phyloP scores from a whole-genome alignment of 306 rosid species.

The Quercus alba region DNA sequence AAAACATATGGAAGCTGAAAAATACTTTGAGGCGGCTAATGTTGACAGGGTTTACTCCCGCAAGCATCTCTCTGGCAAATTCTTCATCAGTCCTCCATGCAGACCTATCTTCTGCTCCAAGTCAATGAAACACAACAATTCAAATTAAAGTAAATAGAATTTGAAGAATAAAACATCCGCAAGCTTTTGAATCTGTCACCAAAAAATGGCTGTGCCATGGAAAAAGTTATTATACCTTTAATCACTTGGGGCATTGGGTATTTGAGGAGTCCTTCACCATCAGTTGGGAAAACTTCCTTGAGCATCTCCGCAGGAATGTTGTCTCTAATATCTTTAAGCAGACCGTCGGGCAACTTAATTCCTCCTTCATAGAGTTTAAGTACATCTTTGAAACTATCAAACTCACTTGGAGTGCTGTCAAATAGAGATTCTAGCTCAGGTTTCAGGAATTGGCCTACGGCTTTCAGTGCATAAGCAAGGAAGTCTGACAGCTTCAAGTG shows the following conservation, averaged over 20 bases:
- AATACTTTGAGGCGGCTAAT: conserved; percentile 63
- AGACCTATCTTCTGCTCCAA: conserved; percentile 56
- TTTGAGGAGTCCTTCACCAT: conserved; percentile 56
- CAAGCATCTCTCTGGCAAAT: conserved; percentile 87
- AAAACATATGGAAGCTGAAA: background rate
- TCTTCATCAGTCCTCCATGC: conserved; percentile 92
- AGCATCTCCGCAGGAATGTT: conserved; percentile 52
- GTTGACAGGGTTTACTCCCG: conserved; percentile 71
- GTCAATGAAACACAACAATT: conserved; percentile 19
- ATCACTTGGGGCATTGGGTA: conserved; percentile 80
- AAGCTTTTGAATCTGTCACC: too few species aligned
- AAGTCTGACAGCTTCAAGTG: conserved; percentile 77
- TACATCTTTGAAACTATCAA: conserved; percentile 57
- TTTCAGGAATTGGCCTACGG: conserved; percentile 53
- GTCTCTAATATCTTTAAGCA: conserved; percentile 41
- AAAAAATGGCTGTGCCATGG: too few species aligned
- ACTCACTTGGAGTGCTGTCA: conserved; percentile 51
- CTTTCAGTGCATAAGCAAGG: conserved; percentile 60
- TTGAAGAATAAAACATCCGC: too few species aligned
- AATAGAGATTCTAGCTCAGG: conserved; percentile 60
- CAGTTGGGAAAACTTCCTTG: conserved; percentile 63
- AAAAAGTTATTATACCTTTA: conserved; percentile 39
- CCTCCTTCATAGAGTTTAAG: conserved; percentile 76
- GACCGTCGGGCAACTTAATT: conserved; percentile 47
- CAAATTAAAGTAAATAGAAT: background rate